These are phyloP conservation scores for Blastobotrys arbuscula DNA, from an alignment of 1,139 yeast genomes.

Conservation along the genomic window DNA sequence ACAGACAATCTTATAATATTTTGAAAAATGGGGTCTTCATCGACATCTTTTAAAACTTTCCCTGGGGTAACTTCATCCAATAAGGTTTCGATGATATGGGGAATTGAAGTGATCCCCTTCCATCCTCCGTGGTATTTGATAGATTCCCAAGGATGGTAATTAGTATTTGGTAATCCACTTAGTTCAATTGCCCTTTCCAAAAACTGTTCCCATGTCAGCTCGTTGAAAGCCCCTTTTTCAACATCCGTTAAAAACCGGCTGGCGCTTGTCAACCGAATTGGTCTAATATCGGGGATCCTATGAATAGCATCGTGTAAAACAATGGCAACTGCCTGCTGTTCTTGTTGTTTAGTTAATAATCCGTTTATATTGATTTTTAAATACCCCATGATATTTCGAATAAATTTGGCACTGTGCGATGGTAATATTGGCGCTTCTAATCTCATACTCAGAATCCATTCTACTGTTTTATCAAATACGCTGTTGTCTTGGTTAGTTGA, in stretches of 20 bases:
- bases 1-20: constrained; percentile 2
- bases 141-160: constrained; percentile 9
- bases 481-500: background rate
- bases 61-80: constrained; percentile 8
- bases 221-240: background rate
- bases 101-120: constrained; percentile 6
- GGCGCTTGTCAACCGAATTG: constrained; percentile 2
- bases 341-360: background rate
- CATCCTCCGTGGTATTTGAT: constrained; percentile 9
- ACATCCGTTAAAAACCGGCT: background rate
- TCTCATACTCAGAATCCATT: background rate
- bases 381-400: background rate
- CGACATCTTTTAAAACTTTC: constrained; percentile 2
- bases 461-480: background rate
- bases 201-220: constrained; percentile 1
- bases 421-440: constrained; percentile 9
- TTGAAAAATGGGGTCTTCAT: constrained; percentile 5
- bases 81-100: background rate
- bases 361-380: background rate
- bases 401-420: constrained; percentile 8
- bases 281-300: constrained; percentile 8
- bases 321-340: constrained; percentile 4
- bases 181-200: background rate
- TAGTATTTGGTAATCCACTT: constrained; percentile 8
- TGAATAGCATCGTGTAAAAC: constrained; percentile 3